Evolutionary conservation across 768 basidiomycete species (phyloP).

Genomic region (Leccinellum albellum): DNA sequence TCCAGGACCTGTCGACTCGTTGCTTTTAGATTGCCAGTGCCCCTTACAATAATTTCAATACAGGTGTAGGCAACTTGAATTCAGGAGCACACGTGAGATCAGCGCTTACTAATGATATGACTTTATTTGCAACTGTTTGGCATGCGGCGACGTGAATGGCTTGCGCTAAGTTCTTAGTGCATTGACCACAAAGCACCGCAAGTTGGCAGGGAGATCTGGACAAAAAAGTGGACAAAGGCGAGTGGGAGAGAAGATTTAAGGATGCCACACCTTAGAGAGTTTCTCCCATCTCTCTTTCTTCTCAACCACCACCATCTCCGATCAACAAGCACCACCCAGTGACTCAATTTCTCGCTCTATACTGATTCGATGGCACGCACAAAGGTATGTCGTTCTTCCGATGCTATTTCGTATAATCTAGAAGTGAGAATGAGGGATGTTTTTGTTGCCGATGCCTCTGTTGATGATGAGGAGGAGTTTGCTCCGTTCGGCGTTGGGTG

Average conservation of each 20-base stretch:
- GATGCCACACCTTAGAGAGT: background rate
- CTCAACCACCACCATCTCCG: constrained; percentile 19
- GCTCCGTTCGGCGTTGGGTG: background rate
- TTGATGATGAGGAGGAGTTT: constrained; percentile 3
- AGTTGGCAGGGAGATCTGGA: constrained; percentile 11
- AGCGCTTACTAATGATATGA: background rate
- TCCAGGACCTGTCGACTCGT: background rate
- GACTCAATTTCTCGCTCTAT: background rate
- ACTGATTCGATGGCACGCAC: constrained; percentile 62
- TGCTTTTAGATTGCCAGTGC: background rate
- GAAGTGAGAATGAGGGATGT: background rate
- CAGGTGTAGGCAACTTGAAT: too few species aligned
- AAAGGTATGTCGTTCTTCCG: constrained; percentile 35
- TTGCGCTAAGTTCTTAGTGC: background rate
- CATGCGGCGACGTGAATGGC: constrained; percentile 12
- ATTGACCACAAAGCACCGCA: constrained; percentile 31
- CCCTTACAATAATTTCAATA: background rate
- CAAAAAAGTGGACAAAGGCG: constrained; percentile 7
- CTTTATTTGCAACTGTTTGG: constrained; percentile 17
- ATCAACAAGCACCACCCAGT: background rate
- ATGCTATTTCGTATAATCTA: background rate
- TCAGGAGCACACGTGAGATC: background rate
- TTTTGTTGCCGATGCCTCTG: constrained; percentile 4
- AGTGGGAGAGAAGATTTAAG: constrained; percentile 15
- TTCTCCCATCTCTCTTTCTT: constrained; percentile 12